These are phyloP conservation scores for Coelastrella sp. DNA, from an alignment of 139 green algal species.

Conservation along the genomic window DNA sequence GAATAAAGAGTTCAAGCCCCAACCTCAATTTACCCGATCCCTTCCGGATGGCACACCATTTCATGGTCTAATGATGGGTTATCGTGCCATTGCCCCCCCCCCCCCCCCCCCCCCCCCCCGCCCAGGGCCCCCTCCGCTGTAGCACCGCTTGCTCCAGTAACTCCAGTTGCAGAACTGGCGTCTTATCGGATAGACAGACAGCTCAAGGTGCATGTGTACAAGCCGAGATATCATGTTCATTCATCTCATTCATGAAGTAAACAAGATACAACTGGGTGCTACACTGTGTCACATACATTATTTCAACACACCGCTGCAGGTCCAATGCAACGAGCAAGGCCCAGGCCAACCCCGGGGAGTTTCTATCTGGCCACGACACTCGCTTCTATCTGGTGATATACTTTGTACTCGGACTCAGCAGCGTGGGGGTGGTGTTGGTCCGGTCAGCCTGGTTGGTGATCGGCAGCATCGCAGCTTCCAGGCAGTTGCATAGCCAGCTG, in stretches of 20 bases:
- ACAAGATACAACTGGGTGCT: neutral
- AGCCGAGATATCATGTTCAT: too few relatives aligned
- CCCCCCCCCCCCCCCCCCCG: neutral
- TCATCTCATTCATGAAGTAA: too few relatives aligned
- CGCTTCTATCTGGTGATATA: conserved; percentile 20
- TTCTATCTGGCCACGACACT: neutral
- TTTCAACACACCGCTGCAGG: neutral
- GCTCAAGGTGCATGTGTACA: too few relatives aligned
- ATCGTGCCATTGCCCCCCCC: too few relatives aligned
- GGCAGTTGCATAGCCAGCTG: conserved; percentile 58
- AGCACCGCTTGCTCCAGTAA: too few relatives aligned
- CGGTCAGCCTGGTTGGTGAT: conserved; percentile 54
- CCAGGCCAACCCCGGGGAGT: neutral
- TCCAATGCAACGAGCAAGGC: conserved; percentile 35
- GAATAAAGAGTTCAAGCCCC: too few relatives aligned
- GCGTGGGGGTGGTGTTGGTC: conserved; percentile 37
- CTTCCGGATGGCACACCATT: too few relatives aligned
- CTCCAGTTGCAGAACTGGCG: too few relatives aligned
- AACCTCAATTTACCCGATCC: too few relatives aligned
- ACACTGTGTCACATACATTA: neutral
- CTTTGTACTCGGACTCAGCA: conserved; percentile 31
- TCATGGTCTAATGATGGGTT: too few relatives aligned
- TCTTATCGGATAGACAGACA: too few relatives aligned
- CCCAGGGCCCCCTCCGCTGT: too few relatives aligned
- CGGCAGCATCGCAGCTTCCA: conserved; percentile 62